Conservation (phyloP, 2,329 filamentous ascomycete species). For the Pseudogymnoascus sp. region DNA sequence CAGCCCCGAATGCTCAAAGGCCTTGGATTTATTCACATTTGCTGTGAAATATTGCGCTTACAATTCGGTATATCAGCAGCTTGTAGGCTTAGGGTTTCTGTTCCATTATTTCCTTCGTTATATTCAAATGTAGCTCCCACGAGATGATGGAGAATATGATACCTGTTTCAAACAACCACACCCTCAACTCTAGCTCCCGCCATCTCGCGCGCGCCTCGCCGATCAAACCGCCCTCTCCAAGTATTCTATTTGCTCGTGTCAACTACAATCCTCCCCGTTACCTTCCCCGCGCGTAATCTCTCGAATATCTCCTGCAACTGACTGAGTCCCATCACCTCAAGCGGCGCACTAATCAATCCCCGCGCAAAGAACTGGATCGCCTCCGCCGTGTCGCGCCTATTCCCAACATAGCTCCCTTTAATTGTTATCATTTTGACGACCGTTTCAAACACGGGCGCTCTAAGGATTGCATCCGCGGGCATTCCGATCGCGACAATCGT, state of each 20-base stretch:
- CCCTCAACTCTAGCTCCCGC: neutral
- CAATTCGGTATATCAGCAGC: neutral
- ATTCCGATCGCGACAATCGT: conserved; percentile 83
- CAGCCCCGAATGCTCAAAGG: neutral
- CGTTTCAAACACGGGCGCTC: conserved; percentile 80
- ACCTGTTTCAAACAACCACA: neutral
- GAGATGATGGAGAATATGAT: neutral
- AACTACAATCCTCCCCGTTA: conserved; percentile 72
- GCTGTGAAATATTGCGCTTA: neutral
- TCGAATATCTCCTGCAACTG: conserved; percentile 76
- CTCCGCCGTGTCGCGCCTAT: conserved; percentile 78
- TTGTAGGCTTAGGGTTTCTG: neutral
- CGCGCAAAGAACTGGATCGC: conserved; percentile 82
- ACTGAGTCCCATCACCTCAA: conserved; percentile 73
- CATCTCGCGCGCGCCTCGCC: neutral
- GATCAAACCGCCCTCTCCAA: neutral
- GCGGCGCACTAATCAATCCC: conserved; percentile 79
- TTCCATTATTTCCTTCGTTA: neutral
- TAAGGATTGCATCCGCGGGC: conserved; percentile 69
- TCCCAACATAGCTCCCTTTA: conserved; percentile 89
- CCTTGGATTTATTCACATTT: neutral
- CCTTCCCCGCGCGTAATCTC: conserved; percentile 59
- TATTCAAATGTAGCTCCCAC: neutral
- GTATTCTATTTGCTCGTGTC: conserved; percentile 54
- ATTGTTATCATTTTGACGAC: conserved; percentile 88